phyloP scores from a whole-genome alignment of 306 rosid species.

The Dryas drummondii region DNA sequence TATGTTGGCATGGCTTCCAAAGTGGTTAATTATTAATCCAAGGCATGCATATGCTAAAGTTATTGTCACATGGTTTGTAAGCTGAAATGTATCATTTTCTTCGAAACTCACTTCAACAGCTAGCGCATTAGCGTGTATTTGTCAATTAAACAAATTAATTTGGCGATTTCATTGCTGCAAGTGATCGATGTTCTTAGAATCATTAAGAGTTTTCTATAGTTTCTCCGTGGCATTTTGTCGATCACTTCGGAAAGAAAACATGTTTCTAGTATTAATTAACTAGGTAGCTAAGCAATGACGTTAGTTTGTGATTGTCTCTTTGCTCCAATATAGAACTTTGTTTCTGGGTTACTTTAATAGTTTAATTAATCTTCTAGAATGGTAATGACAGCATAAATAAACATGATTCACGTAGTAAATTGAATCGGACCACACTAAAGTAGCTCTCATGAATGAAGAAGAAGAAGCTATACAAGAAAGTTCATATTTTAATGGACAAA shows the following conservation, averaged over 20 bases:
- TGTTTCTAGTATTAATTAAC: background rate
- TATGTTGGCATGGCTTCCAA: conserved; percentile 6
- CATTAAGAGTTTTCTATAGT: background rate
- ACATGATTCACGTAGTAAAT: conserved; percentile 11
- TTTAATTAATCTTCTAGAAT: background rate
- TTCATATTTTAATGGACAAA: background rate
- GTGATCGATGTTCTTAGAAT: background rate
- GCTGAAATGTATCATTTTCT: conserved; percentile 6
- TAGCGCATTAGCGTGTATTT: background rate
- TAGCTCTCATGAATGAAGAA: background rate
- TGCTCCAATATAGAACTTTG: background rate
- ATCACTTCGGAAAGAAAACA: background rate
- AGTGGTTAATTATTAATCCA: background rate
- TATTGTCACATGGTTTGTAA: conserved; percentile 10
- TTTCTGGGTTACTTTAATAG: background rate
- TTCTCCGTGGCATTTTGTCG: background rate
- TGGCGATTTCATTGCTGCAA: background rate
- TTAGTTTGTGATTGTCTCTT: conserved; percentile 2
- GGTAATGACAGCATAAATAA: background rate
- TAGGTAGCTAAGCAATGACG: conserved; percentile 22
- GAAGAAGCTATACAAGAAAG: background rate
- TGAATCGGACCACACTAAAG: background rate
- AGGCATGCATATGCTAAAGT: background rate
- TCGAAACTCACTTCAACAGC: conserved; percentile 2
- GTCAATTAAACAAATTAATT: conserved; percentile 5